Base-by-base conservation (phyloP, 2,329 filamentous ascomycete species). In the Trichoderma sp. region DNA sequence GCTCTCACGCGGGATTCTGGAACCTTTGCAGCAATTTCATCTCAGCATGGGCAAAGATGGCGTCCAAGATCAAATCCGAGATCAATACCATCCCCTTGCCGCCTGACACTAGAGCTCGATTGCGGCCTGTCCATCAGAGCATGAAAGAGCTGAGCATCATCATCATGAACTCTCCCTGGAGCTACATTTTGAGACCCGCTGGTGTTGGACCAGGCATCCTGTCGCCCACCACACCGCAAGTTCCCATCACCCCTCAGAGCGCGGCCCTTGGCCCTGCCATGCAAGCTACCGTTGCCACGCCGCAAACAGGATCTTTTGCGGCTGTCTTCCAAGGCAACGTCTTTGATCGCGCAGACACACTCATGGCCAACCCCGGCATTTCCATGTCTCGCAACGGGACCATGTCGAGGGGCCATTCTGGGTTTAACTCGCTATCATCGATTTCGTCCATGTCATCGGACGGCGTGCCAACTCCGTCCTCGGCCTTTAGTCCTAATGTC, bases 261-360 rank as follows among this genome's bases (percentile, higher is more conserved):
- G 94, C 94, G 18, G 94, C 94, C 1, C 84, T 97, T 5, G 95
- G 94, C 0, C 93, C 94, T 6, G 94, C 94, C 24, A 92, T 94
- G 66, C 94, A 97, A 79, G 94, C 94, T 1, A 97, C 93, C 0
- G 90, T 97, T 13, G 91, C 93, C 4, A 92, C 89, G 0, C 88
- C 89, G 11, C 84, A 88, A 75, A 87, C 82, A 70, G 84, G 81
- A 2, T 86, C 85, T 0, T 88, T 89, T 74, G 82, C 83, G 8
- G 80, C 81, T 18, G 83, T 84, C 1, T 88, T 89, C 70, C 81
- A 83, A 2, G 85, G 86, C 13, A 83, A 87, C 71, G 85, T 89
- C n/a, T 89, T 88, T 75, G 85, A 89, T 73, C 81, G 87, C 21
- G 87, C 87, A 0, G 86, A 88, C 66, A 82, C 86, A 7, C 79